Conservation (phyloP, 352 stramenopile genomes). For the Globisporangium abappressorium region DNA sequence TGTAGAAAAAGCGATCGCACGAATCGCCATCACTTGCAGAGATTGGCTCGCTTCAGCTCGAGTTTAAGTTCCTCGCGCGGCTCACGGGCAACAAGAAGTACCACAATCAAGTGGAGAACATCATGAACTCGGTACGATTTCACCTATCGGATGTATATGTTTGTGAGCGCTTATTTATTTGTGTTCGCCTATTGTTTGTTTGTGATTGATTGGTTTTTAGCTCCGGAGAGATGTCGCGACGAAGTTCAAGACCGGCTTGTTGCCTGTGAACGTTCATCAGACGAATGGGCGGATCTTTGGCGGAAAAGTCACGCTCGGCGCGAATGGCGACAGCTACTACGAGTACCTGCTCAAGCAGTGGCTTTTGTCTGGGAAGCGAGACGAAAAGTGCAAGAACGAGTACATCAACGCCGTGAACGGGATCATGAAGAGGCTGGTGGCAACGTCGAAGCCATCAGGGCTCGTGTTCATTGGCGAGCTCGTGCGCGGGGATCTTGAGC, state of each 20-base stretch:
- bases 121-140: conserved; percentile 53
- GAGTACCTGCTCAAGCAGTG: conserved; percentile 86
- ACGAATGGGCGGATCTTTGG: conserved; percentile 35
- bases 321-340: conserved; percentile 83
- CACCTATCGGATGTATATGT: neutral
- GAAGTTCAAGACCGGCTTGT: conserved; percentile 49
- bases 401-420: conserved; percentile 66
- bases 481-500: conserved; percentile 41
- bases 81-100: conserved; percentile 64
- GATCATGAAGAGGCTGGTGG: conserved; percentile 55
- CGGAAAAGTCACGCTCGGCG: conserved; percentile 67
- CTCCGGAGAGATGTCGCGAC: conserved; percentile 47
- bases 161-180: neutral
- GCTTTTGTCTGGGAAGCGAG: conserved; percentile 67
- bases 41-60: conserved; percentile 69
- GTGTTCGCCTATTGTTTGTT: neutral
- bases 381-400: conserved; percentile 64
- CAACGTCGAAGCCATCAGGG: conserved; percentile 54
- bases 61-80: conserved; percentile 77
- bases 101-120: conserved; percentile 60
- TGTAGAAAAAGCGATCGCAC: conserved; percentile 32
- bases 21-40: conserved; percentile 58
- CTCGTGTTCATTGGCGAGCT: conserved; percentile 71
- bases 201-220: conserved; percentile 16
- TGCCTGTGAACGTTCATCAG: conserved; percentile 51